Conservation (phyloP, 2,329 filamentous ascomycete species). For the Penicillium sp. region DNA sequence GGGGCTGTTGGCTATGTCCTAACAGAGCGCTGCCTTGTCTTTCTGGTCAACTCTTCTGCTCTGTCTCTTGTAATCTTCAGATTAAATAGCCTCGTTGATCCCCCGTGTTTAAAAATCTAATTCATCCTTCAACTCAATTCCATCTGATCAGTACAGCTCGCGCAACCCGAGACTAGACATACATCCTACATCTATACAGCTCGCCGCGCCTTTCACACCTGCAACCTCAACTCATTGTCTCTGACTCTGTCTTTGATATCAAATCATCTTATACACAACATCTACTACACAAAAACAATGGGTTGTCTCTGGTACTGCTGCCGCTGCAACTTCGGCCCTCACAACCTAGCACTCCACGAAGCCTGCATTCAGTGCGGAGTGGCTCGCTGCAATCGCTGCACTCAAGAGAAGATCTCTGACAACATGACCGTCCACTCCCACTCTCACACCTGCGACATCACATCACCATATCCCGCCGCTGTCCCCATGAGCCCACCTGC, state of each 20-base stretch:
- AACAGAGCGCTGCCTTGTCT: constrained; percentile 10
- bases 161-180: neutral
- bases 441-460: constrained; percentile 12
- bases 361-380: constrained; percentile 29
- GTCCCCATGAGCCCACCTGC: constrained; percentile 3
- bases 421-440: constrained; percentile 8
- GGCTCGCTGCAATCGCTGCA: constrained; percentile 24
- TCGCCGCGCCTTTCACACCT: neutral
- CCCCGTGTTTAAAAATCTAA: constrained; percentile 1
- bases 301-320: constrained; percentile 38
- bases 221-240: neutral
- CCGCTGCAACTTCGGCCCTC: constrained; percentile 34
- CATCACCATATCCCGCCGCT: constrained; percentile 22
- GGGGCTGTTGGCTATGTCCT: constrained; percentile 14
- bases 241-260: constrained; percentile 1
- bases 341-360: constrained; percentile 25
- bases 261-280: constrained; percentile 7
- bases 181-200: constrained; percentile 1
- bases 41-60: neutral
- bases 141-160: constrained; percentile 2
- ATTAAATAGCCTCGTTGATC: constrained; percentile 3
- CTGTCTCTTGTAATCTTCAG: constrained; percentile 2
- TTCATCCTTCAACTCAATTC: constrained; percentile 7
- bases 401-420: constrained; percentile 11
- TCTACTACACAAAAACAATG: constrained; percentile 12